phyloP scores from a whole-genome alignment of 1,284 basidiomycete genomes.

The Cystobasidium pallidum region DNA sequence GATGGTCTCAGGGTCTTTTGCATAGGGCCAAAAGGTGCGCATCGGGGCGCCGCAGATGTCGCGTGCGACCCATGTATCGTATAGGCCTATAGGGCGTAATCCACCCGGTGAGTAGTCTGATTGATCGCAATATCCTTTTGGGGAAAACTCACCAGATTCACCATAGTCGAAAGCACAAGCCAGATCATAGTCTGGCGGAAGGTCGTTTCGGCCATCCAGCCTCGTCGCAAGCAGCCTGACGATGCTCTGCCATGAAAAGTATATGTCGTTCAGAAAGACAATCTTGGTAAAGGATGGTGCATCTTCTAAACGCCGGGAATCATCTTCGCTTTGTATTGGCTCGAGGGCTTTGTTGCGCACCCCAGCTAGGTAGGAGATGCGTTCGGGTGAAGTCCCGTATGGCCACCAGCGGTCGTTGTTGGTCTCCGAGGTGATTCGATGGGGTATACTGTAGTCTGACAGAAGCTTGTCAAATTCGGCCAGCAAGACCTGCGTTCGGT shows the following conservation, averaged over 20 bases:
- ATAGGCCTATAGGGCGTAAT: background rate
- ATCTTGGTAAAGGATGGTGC: conserved; percentile 58
- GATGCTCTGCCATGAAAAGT: conserved; percentile 59
- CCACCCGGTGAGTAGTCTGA: no score
- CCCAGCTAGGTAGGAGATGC: conserved; percentile 61
- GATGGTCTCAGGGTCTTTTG: conserved; percentile 58
- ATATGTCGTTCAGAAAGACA: conserved; percentile 63
- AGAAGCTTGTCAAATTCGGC: conserved; percentile 57
- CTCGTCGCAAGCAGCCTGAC: conserved; percentile 15
- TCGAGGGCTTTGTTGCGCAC: conserved; percentile 61
- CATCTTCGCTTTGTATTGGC: conserved; percentile 54
- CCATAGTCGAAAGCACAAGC: conserved; percentile 64
- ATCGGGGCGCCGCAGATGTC: conserved; percentile 59
- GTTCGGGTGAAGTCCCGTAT: conserved; percentile 57
- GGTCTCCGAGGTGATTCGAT: conserved; percentile 57
- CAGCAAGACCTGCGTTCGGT: conserved; percentile 60
- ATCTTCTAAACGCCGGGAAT: conserved; percentile 56
- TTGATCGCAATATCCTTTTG: background rate
- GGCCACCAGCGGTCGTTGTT: conserved; percentile 55
- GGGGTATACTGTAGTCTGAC: conserved; percentile 53
- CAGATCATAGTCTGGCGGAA: conserved; percentile 60
- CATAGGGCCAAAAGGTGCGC: conserved; percentile 63
- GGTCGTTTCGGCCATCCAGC: background rate
- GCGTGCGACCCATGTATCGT: conserved; percentile 58
- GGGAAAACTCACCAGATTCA: background rate